phyloP scores from a whole-genome alignment of 2,329 filamentous ascomycete species.

The Whalleya microplaca region DNA sequence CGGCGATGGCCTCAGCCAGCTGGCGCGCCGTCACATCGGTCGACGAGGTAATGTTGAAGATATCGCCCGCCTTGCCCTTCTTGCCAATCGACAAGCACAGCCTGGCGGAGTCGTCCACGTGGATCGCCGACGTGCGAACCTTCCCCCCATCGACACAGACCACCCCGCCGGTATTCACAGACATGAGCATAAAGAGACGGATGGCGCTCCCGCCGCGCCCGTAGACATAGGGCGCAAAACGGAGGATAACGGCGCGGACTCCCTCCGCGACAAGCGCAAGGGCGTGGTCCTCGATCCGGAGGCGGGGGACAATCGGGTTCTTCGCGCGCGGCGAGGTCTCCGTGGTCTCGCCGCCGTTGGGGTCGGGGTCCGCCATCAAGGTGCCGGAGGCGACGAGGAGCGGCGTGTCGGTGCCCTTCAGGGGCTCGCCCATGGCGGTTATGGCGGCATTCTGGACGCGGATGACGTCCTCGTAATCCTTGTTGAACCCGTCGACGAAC shows the following conservation, averaged over 20 bases:
- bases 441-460: slow-evolving; percentile 41
- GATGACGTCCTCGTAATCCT: slow-evolving; percentile 16
- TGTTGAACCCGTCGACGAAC: slow-evolving; percentile 18
- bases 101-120: slow-evolving; percentile 48
- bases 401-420: slow-evolving; percentile 41
- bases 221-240: slow-evolving; percentile 49
- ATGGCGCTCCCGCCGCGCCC: slow-evolving; percentile 46
- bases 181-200: slow-evolving; percentile 37
- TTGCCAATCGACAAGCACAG: slow-evolving; percentile 44
- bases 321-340: slow-evolving; percentile 25
- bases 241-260: slow-evolving; percentile 41
- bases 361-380: slow-evolving; percentile 29
- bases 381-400: slow-evolving; percentile 43
- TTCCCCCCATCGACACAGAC: slow-evolving; percentile 38
- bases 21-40: slow-evolving; percentile 40
- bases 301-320: slow-evolving; percentile 32
- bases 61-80: slow-evolving; percentile 36
- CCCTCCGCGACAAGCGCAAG: slow-evolving; percentile 35
- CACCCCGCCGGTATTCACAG: slow-evolving; percentile 34
- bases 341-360: slow-evolving; percentile 36
- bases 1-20: slow-evolving; percentile 31
- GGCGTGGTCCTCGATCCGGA: slow-evolving; percentile 37
- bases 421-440: slow-evolving; percentile 41
- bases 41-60: slow-evolving; percentile 37
- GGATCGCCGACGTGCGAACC: slow-evolving; percentile 36